Base-by-base conservation (phyloP, 202 grass and related monocot genomes). In the Setaria italica region DNA sequence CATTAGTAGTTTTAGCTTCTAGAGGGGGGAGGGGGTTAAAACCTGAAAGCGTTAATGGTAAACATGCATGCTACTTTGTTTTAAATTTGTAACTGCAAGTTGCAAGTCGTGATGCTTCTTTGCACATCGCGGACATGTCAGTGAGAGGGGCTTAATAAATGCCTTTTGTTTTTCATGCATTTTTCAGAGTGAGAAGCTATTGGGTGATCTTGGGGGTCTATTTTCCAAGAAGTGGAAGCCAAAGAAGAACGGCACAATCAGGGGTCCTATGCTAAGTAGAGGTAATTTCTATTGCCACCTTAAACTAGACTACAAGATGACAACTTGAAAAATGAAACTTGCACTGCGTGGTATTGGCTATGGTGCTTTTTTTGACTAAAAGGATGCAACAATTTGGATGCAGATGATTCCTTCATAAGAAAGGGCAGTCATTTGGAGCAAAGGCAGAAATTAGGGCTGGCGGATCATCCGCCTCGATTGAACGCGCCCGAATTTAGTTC, bases 221-320 rank as follows among this genome's bases (percentile, higher is more conserved):
- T 95, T 99, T 80, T 99, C 93, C 14, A 95, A 85, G 82, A 95
- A 86, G 77, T 95, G 96, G 91, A 99, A 92, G 63, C 93, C 93
- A 54, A 95, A 92, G 87, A 95, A 94, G 85, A 91, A 85, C 41
- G 84, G 72, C 0, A 20, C 88, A 10, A 94, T 99, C 35, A 90
- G 55, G 67, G 96, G 96, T 19, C 95, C 95, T 81, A 88, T 87
- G 85, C 83, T 89, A 34, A 83, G 78, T 34, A 86, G 91, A 92
- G 95, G 93, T 95, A 95, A 89, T 67, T 62, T 84, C 37, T 7
- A 34, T 0, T 48, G 5, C 6, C 19, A 15, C 60, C 69, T 87
- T 76, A 4, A 48, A 33, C 11, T 79, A 59, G 37, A 57, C 29
- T 66, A 14, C 55, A 82, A 82, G 65, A 77, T 86, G 45, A 0